Percentiles rank a stretch among this genome's conserved stretches.
Evolutionary conservation across 192 early-diverging fungal species (phyloP).

Genomic region (Coemansia sp.): DNA sequence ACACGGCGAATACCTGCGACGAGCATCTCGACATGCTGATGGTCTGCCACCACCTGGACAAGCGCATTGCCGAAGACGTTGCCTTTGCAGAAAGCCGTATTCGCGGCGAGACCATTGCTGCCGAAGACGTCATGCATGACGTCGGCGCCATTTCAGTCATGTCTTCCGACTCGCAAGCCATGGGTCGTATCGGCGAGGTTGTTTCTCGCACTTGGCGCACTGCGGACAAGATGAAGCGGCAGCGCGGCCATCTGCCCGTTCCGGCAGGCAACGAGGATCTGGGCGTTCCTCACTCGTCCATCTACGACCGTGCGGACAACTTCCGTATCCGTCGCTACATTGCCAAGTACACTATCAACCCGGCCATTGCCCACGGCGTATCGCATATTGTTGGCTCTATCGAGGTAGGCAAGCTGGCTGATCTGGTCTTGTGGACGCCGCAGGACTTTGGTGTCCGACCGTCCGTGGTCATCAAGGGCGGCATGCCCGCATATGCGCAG

Average conservation of each 20-base stretch:
- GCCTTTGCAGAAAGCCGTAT: slow-evolving; percentile 96
- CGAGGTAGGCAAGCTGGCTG: slow-evolving; percentile 92
- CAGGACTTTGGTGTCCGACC: slow-evolving; percentile 89
- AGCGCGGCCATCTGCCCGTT: slow-evolving; percentile 63
- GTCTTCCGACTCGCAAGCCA: slow-evolving; percentile 91
- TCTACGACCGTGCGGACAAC: slow-evolving; percentile 71
- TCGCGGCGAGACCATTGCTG: slow-evolving; percentile 94
- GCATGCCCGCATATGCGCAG: slow-evolving; percentile 76
- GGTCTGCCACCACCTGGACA: slow-evolving; percentile 96
- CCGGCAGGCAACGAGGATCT: slow-evolving; percentile 17
- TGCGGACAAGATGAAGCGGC: slow-evolving; percentile 90
- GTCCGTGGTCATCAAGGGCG: slow-evolving; percentile 82
- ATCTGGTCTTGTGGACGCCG: slow-evolving; percentile 84
- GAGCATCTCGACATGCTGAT: slow-evolving; percentile 99
- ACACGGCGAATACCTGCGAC: slow-evolving; percentile 91
- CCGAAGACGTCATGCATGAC: slow-evolving; percentile 95
- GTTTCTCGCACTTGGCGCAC: slow-evolving; percentile 91
- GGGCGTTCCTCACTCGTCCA: slow-evolving; percentile 27
- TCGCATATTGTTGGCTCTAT: slow-evolving; percentile 88
- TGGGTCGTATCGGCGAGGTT: slow-evolving; percentile 97
- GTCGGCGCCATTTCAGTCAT: slow-evolving; percentile 93
- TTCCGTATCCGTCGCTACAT: slow-evolving; percentile 87
- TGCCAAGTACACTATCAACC: slow-evolving; percentile 98
- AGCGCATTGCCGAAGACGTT: slow-evolving; percentile 92
- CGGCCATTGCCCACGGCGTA: slow-evolving; percentile 86